phyloP scores from a whole-genome alignment of 2,329 filamentous ascomycete species.

The Escovopsis sp. region DNA sequence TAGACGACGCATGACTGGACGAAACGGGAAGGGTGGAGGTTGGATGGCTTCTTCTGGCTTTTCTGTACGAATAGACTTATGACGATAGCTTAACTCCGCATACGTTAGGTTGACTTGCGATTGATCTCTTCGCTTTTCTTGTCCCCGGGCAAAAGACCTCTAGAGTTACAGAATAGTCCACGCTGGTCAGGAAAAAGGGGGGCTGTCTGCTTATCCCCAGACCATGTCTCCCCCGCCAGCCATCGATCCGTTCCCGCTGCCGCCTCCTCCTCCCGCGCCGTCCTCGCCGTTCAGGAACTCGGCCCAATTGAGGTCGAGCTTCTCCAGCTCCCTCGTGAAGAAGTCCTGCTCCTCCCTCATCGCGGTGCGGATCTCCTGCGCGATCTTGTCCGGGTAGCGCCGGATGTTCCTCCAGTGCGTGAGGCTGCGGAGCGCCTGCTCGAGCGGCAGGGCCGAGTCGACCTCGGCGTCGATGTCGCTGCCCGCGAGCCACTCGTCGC shows the following conservation, averaged over 20 bases:
- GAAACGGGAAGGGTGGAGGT: too few species aligned
- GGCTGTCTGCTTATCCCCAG: too few species aligned
- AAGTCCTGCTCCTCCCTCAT: conserved; percentile 65
- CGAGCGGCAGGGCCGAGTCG: conserved; percentile 78
- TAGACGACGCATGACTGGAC: too few species aligned
- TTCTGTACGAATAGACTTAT: too few species aligned
- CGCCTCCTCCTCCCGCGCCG: conserved; percentile 5
- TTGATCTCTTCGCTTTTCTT: too few species aligned
- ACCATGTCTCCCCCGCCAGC: conserved; percentile 16
- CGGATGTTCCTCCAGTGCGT: conserved; percentile 92
- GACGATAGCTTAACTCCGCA: too few species aligned
- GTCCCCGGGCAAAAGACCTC: too few species aligned
- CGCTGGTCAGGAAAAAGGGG: too few species aligned
- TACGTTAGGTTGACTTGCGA: too few species aligned
- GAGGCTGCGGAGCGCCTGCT: conserved; percentile 75
- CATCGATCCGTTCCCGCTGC: conserved; percentile 10
- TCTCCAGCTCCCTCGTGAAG: conserved; percentile 63
- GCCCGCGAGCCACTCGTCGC: conserved; percentile 89
- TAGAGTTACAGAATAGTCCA: too few species aligned
- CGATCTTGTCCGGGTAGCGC: conserved; percentile 66
- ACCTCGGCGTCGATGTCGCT: conserved; percentile 87
- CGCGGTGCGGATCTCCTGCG: conserved; percentile 36
- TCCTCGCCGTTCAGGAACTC: conserved; percentile 23
- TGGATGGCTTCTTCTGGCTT: too few species aligned
- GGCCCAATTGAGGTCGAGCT: conserved; percentile 41